Evolutionary conservation across 116 monocot genomes (phyloP).

Genomic region (Trichopus zeylanicus): DNA sequence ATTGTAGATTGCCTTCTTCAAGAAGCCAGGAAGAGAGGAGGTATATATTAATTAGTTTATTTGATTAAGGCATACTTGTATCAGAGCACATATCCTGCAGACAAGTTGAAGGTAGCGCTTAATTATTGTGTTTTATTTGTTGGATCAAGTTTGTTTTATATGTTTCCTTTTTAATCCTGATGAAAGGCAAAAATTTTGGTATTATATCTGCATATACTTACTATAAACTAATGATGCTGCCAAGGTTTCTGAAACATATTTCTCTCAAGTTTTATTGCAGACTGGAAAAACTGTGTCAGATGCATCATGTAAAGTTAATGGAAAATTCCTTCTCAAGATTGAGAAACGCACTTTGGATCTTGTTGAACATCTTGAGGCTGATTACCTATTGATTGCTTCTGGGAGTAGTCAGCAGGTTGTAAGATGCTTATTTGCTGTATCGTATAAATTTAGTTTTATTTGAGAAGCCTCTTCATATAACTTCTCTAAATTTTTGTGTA

Average conservation of each 20-base stretch:
- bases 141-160: background rate
- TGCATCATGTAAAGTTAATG: constrained; percentile 31
- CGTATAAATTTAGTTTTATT: background rate
- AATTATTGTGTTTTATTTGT: background rate
- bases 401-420: constrained; percentile 77
- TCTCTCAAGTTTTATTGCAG: constrained; percentile 63
- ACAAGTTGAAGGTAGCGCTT: no score
- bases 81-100: no score
- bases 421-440: background rate
- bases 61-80: background rate
- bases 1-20: constrained; percentile 85
- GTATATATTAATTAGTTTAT: constrained; percentile 26
- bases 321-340: constrained; percentile 59
- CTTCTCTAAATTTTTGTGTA: constrained; percentile 15
- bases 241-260: background rate
- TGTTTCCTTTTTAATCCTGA: background rate
- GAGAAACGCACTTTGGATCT: constrained; percentile 58
- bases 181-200: background rate
- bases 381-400: constrained; percentile 64
- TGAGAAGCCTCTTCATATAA: background rate
- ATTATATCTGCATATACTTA: background rate
- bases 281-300: constrained; percentile 69
- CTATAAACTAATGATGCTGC: background rate
- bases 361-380: constrained; percentile 62
- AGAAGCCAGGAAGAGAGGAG: constrained; percentile 71